Percentiles rank a stretch among this genome's conserved stretches.
phyloP scores from a whole-genome alignment of 257 asterid species.

The Nicotiana paniculata region DNA sequence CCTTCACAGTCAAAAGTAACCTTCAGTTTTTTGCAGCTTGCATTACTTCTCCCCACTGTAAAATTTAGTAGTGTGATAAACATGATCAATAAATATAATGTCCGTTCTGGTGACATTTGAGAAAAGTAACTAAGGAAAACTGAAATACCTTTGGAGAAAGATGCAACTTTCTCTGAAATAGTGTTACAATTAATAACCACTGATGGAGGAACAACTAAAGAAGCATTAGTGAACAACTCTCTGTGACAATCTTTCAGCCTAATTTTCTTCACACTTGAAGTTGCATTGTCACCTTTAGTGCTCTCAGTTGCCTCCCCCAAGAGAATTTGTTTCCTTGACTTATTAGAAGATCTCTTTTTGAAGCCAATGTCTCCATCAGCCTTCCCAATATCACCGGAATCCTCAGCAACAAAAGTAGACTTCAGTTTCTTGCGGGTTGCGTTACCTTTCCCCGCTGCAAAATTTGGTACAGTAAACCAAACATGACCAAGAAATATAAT shows the following conservation, averaged over 20 bases:
- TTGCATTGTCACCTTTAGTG: constrained; percentile 17
- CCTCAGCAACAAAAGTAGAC: constrained; percentile 21
- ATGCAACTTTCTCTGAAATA: constrained; percentile 28
- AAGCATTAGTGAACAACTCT: constrained; percentile 19
- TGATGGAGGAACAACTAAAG: constrained; percentile 19
- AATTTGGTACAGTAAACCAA: constrained; percentile 6
- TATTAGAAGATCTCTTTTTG: constrained; percentile 22
- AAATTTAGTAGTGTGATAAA: constrained; percentile 11
- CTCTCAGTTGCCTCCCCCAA: constrained; percentile 23
- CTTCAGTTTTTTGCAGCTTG: constrained; percentile 21
- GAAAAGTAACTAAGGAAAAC: constrained; percentile 9
- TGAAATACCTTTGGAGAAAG: constrained; percentile 43
- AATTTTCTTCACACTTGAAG: constrained; percentile 14
- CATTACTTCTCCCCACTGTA: constrained; percentile 32
- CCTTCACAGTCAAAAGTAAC: constrained; percentile 19
- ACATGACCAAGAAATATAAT: not conserved
- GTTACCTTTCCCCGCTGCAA: constrained; percentile 32
- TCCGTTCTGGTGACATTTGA: not conserved
- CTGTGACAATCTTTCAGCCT: constrained; percentile 20
- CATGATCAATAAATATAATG: not conserved
- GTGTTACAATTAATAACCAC: constrained; percentile 21
- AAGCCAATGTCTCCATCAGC: constrained; percentile 2
- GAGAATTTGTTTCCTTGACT: constrained; percentile 33
- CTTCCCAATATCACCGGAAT: constrained; percentile 24
- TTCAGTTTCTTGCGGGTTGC: constrained; percentile 22